A percentile compares a stretch with the other conserved stretches of the same genome.
Evolutionary conservation across 768 basidiomycete genomes (phyloP).

Genomic region (Russula vinacea): DNA sequence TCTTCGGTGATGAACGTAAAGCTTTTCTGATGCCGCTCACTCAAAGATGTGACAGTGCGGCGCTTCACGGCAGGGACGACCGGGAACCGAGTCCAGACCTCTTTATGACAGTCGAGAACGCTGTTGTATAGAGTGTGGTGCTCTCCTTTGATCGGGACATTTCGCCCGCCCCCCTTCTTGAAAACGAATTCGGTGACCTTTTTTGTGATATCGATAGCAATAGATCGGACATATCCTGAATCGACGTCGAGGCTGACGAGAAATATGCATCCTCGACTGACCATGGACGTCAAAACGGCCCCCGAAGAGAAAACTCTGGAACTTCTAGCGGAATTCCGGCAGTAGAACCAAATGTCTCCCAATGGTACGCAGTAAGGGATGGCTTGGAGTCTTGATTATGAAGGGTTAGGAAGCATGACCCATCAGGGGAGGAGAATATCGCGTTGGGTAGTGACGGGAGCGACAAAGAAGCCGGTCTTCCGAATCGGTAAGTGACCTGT

Average conservation of each 20-base stretch:
- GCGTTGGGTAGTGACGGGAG: slow-evolving; percentile 38
- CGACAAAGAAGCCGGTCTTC: slow-evolving; percentile 46
- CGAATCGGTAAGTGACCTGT: background rate
- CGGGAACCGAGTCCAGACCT: slow-evolving; percentile 22
- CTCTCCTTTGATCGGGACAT: slow-evolving; percentile 22
- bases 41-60: slow-evolving; percentile 16
- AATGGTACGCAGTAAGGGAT: slow-evolving; percentile 48
- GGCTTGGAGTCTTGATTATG: slow-evolving; percentile 24
- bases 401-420: slow-evolving; percentile 47
- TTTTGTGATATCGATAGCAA: slow-evolving; percentile 51
- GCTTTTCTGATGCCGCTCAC: slow-evolving; percentile 36
- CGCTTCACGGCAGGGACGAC: slow-evolving; percentile 23
- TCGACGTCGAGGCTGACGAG: slow-evolving; percentile 42
- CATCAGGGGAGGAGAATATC: slow-evolving; percentile 51
- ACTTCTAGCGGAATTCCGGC: slow-evolving; percentile 43
- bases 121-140: slow-evolving; percentile 42
- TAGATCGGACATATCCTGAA: slow-evolving; percentile 40
- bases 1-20: slow-evolving; percentile 47
- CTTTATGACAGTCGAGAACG: slow-evolving; percentile 20
- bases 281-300: slow-evolving; percentile 46
- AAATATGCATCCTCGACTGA: slow-evolving; percentile 43
- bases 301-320: slow-evolving; percentile 31
- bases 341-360: slow-evolving; percentile 53
- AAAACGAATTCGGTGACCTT: slow-evolving; percentile 57
- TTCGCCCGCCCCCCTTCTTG: slow-evolving; percentile 41